Evolutionary conservation across 495 filamentous ascomycete species (phyloP).

Genomic region (Lasiosphaeriaceae sp.): DNA sequence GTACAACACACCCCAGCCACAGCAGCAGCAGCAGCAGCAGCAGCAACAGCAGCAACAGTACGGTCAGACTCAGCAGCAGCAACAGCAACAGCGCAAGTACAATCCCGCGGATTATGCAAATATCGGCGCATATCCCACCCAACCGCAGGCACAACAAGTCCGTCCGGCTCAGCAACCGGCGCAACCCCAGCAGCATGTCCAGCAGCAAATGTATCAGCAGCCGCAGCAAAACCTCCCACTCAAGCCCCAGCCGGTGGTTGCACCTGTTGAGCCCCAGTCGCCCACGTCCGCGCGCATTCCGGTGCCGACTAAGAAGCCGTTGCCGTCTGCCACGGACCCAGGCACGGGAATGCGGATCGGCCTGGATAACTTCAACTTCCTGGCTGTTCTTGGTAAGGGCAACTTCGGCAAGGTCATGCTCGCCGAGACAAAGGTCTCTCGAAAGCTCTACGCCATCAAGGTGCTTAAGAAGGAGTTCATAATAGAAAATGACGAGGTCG

Average conservation of each 20-base stretch:
- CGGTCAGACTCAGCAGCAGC: slow-evolving; percentile 33
- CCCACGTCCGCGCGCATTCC: slow-evolving; percentile 30
- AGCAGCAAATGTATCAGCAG: slow-evolving; percentile 35
- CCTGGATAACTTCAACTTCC: slow-evolving; percentile 98
- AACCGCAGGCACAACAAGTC: slow-evolving; percentile 34
- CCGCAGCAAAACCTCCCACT: slow-evolving; percentile 12
- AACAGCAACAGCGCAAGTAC: slow-evolving; percentile 54
- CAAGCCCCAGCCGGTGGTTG: slow-evolving; percentile 39
- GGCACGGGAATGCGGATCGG: slow-evolving; percentile 79
- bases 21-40: slow-evolving; percentile 40
- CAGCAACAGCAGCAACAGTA: slow-evolving; percentile 43
- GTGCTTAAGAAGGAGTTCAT: slow-evolving; percentile 99
- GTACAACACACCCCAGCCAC: slow-evolving; percentile 47
- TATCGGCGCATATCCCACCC: slow-evolving; percentile 47
- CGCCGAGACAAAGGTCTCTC: slow-evolving; percentile 88
- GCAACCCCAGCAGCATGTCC: slow-evolving; percentile 26
- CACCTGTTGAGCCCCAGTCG: slow-evolving; percentile 24
- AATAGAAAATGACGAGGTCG: slow-evolving; percentile 99
- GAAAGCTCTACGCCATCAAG: slow-evolving; percentile 96
- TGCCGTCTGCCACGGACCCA: slow-evolving; percentile 55
- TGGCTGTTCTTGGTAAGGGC: slow-evolving; percentile 96
- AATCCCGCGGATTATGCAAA: slow-evolving; percentile 70
- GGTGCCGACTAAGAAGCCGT: slow-evolving; percentile 44
- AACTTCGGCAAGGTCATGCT: slow-evolving; percentile 99
- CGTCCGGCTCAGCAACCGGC: slow-evolving; percentile 29